Percentiles rank a stretch among this genome's conserved stretches.
phyloP scores from a whole-genome alignment of 805 yeast species.

The Sugiyamaella valdiviana region DNA sequence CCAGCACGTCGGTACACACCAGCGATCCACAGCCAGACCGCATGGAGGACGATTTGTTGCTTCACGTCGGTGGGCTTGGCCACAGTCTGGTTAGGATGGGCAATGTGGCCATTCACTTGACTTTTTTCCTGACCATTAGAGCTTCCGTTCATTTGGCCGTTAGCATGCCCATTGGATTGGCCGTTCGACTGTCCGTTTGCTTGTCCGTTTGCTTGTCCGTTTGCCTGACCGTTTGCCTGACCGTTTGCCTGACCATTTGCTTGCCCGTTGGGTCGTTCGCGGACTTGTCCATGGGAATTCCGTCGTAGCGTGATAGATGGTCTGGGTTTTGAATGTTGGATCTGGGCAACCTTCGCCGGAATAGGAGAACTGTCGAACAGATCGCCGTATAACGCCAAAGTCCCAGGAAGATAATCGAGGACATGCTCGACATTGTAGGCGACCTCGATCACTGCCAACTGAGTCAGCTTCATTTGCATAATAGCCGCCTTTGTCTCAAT shows the following conservation, averaged over 20 bases:
- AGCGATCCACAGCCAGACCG: constrained; percentile 71
- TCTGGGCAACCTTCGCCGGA: neutral
- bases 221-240: constrained; percentile 46
- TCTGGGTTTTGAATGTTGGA: neutral
- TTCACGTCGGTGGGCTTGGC: neutral
- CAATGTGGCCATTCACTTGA: constrained; percentile 38
- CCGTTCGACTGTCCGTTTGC: too few relatives aligned
- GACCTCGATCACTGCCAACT: constrained; percentile 60
- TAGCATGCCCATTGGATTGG: neutral
- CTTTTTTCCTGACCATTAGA: constrained; percentile 40
- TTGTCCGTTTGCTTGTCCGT: too few relatives aligned
- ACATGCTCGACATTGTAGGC: constrained; percentile 53
- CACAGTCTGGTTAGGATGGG: too few relatives aligned
- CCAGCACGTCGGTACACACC: constrained; percentile 55
- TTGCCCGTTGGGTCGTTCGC: neutral
- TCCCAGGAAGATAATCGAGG: constrained; percentile 57
- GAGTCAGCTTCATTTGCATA: constrained; percentile 64
- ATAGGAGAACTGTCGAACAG: constrained; percentile 35
- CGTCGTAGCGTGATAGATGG: neutral
- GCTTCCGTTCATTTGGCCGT: neutral
- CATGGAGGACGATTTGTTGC: constrained; percentile 39
- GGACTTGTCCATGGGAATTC: neutral
- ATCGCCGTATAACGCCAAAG: constrained; percentile 52
- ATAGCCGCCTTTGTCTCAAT: constrained; percentile 42
- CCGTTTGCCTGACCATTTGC: constrained; percentile 38